Percentiles rank a stretch among this genome's conserved stretches.
Conservation (phyloP, 768 basidiomycete genomes). For the Guyanaporus albipodus region DNA sequence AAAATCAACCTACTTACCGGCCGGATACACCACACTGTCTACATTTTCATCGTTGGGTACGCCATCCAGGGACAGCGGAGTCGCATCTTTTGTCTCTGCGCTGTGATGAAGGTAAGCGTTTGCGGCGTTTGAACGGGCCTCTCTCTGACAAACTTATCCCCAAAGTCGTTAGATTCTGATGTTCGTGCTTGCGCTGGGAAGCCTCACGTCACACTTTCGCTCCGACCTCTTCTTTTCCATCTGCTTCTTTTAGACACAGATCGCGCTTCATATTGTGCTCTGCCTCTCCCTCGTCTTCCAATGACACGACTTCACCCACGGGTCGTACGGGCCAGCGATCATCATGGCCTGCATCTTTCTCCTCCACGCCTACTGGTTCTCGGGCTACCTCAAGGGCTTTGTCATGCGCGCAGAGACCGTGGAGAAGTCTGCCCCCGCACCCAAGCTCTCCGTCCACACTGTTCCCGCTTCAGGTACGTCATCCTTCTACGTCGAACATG, state of each 20-base stretch:
- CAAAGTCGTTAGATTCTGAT: constrained; percentile 33
- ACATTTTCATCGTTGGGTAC: constrained; percentile 40
- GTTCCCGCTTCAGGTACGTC: constrained; percentile 9
- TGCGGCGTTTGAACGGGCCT: not conserved
- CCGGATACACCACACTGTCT: constrained; percentile 49
- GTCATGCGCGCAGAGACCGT: constrained; percentile 27
- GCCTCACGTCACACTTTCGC: constrained; percentile 41
- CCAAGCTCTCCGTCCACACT: constrained; percentile 2
- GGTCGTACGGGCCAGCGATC: constrained; percentile 38
- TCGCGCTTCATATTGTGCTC: constrained; percentile 42
- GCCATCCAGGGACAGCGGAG: constrained; percentile 34
- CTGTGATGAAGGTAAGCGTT: constrained; percentile 44
- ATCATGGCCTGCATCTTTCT: constrained; percentile 42
- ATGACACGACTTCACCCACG: constrained; percentile 27
- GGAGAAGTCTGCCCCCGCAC: not conserved
- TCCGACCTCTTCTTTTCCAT: constrained; percentile 48
- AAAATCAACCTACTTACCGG: constrained; percentile 50
- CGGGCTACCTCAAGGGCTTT: constrained; percentile 46
- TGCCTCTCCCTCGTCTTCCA: constrained; percentile 30
- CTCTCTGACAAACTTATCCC: too few relatives aligned
- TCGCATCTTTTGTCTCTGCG: constrained; percentile 42
- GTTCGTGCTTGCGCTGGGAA: constrained; percentile 45
- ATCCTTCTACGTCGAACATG: not conserved
- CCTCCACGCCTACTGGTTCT: constrained; percentile 54
- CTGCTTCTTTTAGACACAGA: constrained; percentile 50